A percentile compares a stretch with the other conserved stretches of the same genome.
Conservation (phyloP, 2,329 filamentous ascomycete species). For the Fusarium mangiferae region DNA sequence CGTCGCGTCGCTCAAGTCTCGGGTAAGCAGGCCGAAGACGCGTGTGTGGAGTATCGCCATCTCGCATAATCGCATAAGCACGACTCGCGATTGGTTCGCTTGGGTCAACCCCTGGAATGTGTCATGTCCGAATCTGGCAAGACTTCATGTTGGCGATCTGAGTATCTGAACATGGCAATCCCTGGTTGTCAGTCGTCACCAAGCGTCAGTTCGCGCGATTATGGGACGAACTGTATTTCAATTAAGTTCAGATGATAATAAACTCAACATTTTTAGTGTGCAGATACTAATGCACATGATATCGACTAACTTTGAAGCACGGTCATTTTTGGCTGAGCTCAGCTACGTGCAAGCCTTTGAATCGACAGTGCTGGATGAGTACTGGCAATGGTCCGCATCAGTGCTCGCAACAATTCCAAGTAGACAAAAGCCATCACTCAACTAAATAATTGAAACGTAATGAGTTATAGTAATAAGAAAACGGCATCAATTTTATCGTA, state of each 20-base stretch:
- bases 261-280: not conserved
- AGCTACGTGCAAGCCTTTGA: too few relatives aligned
- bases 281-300: not conserved
- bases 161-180: not conserved
- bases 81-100: not conserved
- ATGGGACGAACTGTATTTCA: not conserved
- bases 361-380: too few relatives aligned
- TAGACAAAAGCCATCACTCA: rapidly evolving
- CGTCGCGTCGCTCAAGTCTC: not conserved
- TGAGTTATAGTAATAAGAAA: too few relatives aligned
- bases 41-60: not conserved
- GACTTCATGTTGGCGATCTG: not conserved
- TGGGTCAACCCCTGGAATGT: not conserved
- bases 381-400: too few relatives aligned
- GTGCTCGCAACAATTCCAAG: not conserved
- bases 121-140: not conserved
- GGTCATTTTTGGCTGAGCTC: too few relatives aligned
- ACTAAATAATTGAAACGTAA: too few relatives aligned
- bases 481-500: not conserved
- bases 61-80: not conserved
- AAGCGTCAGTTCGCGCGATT: not conserved
- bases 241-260: not conserved
- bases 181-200: not conserved
- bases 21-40: not conserved
- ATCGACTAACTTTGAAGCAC: rapidly evolving